Evolutionary conservation across 805 yeast species (phyloP), one percentile per base, ranked within the genome.

Genomic region (Nakazawaea anatomiae): DNA sequence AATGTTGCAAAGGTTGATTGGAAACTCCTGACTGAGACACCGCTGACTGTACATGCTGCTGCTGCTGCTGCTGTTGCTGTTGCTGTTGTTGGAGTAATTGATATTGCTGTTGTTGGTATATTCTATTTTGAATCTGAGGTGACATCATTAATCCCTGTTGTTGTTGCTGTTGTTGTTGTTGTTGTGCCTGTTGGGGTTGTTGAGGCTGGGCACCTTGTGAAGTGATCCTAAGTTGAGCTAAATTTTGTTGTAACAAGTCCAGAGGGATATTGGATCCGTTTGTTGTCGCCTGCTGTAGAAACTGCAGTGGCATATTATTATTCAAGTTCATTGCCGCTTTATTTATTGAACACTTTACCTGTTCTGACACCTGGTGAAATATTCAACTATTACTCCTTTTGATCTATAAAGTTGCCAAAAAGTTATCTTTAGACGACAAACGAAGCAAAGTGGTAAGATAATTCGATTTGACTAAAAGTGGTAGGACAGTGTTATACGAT

Each of bases 81-180:
- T 51, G 51, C 47, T 57, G 63, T 48, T 59, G 65, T 42, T 60
- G 53, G 8, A 60, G 55, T 25, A 62, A 59, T 36, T 61, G 62
- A 29, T 47, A 45, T 34, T 44, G 50, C 28, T 61, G 65, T 46
- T 63, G 69, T 44, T 64, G 68, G 18, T 64, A 48, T 12, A 60
- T 56, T 46, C 69, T 55, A 50, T 61, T 64, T 50, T 65, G 69
- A 9, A 61, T 46, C 51, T 65, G 70, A 1, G 70, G 70, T 12
- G 71, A 66, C 61, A 66, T 58, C 65, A 66, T 58, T 62, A 63
- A 57, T 12, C 65, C 62, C 30, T 63, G 41, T 1, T 64, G 64
- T 29, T 58, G 39, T 31, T 55, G 58, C 40, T 48, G 52, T 35
- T 14, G 46, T 47, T 29, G 52, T 43, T n/a, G 47, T 29, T 52